Conservation (phyloP, 805 yeast species). For the Wickerhamomyces queroliae region DNA sequence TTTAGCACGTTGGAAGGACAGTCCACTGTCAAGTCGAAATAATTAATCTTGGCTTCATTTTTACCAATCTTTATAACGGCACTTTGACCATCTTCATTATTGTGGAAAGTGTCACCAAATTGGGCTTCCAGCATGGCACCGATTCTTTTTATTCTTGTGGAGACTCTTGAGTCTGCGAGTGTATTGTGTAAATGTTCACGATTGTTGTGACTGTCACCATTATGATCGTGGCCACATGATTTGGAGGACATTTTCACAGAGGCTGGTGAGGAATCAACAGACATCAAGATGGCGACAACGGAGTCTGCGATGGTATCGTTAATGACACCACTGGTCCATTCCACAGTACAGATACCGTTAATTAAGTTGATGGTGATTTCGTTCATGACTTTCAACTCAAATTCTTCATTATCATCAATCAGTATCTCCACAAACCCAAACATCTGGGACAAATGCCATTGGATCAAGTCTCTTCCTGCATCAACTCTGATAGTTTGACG, state of each 20-base stretch:
- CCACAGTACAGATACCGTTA: conserved; percentile 55
- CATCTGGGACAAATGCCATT: conserved; percentile 93
- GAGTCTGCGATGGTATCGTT: conserved; percentile 95
- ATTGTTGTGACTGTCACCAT: conserved; percentile 10
- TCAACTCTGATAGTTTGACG: conserved; percentile 72
- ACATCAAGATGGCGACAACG: conserved; percentile 80
- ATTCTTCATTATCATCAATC: conserved; percentile 46
- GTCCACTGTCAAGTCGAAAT: conserved; percentile 55
- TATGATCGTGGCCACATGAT: conserved; percentile 37
- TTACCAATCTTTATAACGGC: conserved; percentile 70
- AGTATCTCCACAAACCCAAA: conserved; percentile 75
- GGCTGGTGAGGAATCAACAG: conserved; percentile 93
- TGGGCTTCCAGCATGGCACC: conserved; percentile 68
- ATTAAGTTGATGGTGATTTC: conserved; percentile 46
- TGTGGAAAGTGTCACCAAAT: conserved; percentile 72
- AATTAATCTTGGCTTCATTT: conserved; percentile 64
- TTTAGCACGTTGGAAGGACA: conserved; percentile 72
- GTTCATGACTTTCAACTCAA: conserved; percentile 57
- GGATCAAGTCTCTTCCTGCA: conserved; percentile 74
- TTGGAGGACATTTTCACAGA: conserved; percentile 82
- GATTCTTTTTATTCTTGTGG: conserved; percentile 46
- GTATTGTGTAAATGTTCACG: conserved; percentile 23
- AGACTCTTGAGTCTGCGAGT: conserved; percentile 28
- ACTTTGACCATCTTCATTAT: conserved; percentile 34
- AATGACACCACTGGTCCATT: conserved; percentile 86